Evolutionary conservation across 208 protist genomes (phyloP).

Genomic region (Leishmania major): DNA sequence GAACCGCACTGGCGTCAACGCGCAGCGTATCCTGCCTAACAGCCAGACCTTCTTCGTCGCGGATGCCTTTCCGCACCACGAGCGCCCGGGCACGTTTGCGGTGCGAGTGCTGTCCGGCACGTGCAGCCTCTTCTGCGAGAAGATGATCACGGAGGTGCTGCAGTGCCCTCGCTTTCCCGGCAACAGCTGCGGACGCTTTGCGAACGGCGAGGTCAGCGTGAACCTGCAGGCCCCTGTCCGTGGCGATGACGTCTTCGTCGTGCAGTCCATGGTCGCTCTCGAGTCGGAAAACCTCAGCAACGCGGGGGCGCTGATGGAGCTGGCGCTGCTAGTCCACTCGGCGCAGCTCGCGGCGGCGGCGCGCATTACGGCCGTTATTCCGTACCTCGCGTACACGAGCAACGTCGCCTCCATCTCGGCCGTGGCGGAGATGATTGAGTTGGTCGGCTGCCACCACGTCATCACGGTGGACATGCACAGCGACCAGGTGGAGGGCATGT

Average conservation of each 20-base stretch:
- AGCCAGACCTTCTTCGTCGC: constrained; percentile 83
- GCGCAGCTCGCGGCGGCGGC: constrained; percentile 75
- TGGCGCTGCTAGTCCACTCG: constrained; percentile 88
- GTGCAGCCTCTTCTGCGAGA: constrained; percentile 58
- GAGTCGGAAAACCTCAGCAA: constrained; percentile 89
- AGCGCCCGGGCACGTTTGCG: constrained; percentile 66
- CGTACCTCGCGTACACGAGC: constrained; percentile 92
- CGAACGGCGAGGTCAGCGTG: constrained; percentile 89
- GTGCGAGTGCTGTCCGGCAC: constrained; percentile 74
- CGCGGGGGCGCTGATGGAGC: constrained; percentile 90
- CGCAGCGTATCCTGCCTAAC: constrained; percentile 70
- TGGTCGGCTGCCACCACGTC: constrained; percentile 88
- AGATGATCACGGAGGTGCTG: constrained; percentile 83
- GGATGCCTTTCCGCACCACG: constrained; percentile 61
- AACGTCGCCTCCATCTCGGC: constrained; percentile 93
- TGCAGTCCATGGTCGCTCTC: constrained; percentile 88
- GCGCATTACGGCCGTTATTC: constrained; percentile 94
- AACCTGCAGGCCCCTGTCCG: constrained; percentile 87
- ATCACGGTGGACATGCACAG: constrained; percentile 93
- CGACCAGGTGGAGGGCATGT: constrained; percentile 95
- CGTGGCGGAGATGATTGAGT: constrained; percentile 92
- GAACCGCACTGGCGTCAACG: constrained; percentile 46
- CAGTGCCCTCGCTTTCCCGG: constrained; percentile 57
- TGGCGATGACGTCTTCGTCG: constrained; percentile 95
- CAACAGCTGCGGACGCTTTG: constrained; percentile 66